These are phyloP conservation scores for Medicago ruthenica DNA, from an alignment of 306 rosid species.

Conservation along the genomic window DNA sequence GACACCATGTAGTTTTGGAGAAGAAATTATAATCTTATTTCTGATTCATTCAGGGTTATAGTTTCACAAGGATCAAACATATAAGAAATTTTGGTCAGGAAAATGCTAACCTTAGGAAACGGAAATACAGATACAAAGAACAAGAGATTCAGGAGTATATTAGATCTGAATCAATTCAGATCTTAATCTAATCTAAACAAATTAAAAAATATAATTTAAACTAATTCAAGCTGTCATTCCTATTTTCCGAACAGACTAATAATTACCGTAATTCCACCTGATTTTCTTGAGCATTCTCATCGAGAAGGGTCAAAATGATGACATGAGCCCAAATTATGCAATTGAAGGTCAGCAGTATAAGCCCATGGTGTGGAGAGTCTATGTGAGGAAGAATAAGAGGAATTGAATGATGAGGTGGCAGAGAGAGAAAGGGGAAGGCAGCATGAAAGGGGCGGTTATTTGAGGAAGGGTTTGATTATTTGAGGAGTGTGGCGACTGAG, in stretches of 20 bases:
- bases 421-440: no score
- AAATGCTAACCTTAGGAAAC: background rate
- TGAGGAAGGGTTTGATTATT: no score
- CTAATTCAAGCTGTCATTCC: background rate
- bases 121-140: background rate
- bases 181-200: background rate
- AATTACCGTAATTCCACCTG: background rate
- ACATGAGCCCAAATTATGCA: background rate
- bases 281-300: slow-evolving; percentile 28
- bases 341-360: background rate
- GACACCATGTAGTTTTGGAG: no score
- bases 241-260: background rate
- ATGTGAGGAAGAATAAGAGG: background rate
- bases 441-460: no score
- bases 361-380: background rate
- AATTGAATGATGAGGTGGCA: background rate
- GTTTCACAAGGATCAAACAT: no score
- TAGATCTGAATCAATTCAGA: background rate
- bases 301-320: background rate
- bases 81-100: no score
- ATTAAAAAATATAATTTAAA: background rate
- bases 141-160: background rate
- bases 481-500: no score
- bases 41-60: no score
- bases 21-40: no score